phyloP scores from a whole-genome alignment of 225 moss, liverwort and hornwort genomes.

The Pseudoscleropodium purum region DNA sequence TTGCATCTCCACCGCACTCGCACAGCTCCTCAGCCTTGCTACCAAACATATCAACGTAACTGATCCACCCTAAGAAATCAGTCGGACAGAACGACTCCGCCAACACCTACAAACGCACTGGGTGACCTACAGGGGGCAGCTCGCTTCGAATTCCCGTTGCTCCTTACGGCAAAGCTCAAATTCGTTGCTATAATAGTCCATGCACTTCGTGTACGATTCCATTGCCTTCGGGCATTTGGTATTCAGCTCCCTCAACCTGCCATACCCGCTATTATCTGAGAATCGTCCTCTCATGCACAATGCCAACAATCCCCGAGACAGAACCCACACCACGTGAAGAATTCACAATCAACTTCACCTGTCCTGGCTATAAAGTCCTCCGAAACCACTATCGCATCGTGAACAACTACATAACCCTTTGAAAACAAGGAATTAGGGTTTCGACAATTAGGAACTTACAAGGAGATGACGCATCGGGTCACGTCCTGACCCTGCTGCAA shows the following conservation, averaged over 20 bases:
- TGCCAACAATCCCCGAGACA: not conserved
- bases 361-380: not conserved
- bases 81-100: not conserved
- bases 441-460: constrained; percentile 34
- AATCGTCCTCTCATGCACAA: not conserved
- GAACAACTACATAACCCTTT: not conserved
- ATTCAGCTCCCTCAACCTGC: constrained; percentile 88
- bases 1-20: constrained; percentile 5
- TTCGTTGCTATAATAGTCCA: constrained; percentile 93
- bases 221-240: constrained; percentile 89
- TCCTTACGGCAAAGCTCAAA: constrained; percentile 92
- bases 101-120: not conserved
- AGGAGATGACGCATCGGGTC: constrained; percentile 84
- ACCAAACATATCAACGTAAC: not conserved
- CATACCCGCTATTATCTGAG: not conserved
- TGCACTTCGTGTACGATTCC: constrained; percentile 92
- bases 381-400: not conserved
- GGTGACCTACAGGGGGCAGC: constrained; percentile 47
- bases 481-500: constrained; percentile 78
- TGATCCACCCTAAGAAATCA: not conserved
- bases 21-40: not conserved
- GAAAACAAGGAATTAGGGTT: constrained; percentile 16
- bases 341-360: not conserved
- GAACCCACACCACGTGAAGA: not conserved
- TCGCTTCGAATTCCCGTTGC: constrained; percentile 82